phyloP scores from a whole-genome alignment of 2,329 filamentous ascomycete species.

The Botrytis sinoallii region DNA sequence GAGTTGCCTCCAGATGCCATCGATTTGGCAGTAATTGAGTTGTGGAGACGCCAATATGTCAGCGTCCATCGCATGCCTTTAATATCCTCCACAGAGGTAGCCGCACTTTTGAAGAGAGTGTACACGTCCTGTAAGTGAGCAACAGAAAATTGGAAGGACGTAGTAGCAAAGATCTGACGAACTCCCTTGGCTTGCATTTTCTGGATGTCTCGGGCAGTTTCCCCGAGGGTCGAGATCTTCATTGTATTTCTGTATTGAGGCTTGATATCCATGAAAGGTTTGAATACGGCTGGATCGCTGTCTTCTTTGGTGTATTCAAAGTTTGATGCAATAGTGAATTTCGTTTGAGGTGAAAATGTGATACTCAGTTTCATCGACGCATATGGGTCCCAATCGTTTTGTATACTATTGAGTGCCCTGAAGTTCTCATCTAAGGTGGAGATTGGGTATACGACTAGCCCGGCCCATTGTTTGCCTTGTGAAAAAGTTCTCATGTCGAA shows the following conservation, averaged over 20 bases:
- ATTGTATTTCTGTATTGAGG: background rate
- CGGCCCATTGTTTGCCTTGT: constrained; percentile 23
- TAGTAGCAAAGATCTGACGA: background rate
- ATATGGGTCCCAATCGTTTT: constrained; percentile 2
- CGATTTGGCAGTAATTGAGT: background rate
- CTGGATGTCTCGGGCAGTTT: background rate
- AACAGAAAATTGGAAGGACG: background rate
- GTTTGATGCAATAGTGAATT: background rate
- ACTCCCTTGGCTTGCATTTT: background rate
- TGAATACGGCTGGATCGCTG: background rate
- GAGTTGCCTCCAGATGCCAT: background rate
- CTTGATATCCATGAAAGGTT: background rate
- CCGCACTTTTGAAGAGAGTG: background rate
- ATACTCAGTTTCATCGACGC: background rate
- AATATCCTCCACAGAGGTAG: background rate
- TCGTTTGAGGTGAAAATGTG: background rate
- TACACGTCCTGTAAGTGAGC: background rate
- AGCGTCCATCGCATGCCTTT: background rate
- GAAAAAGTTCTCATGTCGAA: constrained; percentile 44
- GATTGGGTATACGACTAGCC: background rate
- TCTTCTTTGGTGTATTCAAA: background rate
- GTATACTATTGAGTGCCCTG: background rate
- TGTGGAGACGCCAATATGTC: background rate
- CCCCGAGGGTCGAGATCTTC: background rate
- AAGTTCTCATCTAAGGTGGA: background rate